These are phyloP conservation scores for Hypoxylon sp. DNA, from an alignment of 2,329 filamentous ascomycete species.

Conservation along the genomic window DNA sequence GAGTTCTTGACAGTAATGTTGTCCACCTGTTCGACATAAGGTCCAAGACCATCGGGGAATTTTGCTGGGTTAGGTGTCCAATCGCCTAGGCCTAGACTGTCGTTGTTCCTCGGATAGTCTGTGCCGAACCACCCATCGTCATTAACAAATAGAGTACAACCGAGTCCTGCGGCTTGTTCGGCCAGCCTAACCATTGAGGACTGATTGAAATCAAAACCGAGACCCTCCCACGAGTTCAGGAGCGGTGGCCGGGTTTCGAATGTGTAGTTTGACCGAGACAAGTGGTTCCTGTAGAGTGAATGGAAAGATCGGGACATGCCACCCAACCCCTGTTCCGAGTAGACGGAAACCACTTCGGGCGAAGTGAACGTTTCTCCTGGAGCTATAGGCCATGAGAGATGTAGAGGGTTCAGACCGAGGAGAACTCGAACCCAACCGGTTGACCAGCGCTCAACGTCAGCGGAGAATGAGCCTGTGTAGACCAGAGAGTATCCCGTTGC, in stretches of 20 bases:
- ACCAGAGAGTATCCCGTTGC: conserved; percentile 76
- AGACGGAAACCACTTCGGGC: conserved; percentile 74
- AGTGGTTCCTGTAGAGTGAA: conserved; percentile 71
- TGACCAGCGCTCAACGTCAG: conserved; percentile 73
- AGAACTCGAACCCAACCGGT: conserved; percentile 73
- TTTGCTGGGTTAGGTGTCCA: conserved; percentile 71
- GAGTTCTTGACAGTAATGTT: conserved; percentile 64
- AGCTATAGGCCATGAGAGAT: conserved; percentile 70
- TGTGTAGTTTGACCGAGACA: conserved; percentile 68
- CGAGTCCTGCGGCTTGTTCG: conserved; percentile 69
- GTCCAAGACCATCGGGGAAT: conserved; percentile 70
- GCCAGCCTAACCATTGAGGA: conserved; percentile 69
- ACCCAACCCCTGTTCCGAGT: conserved; percentile 70
- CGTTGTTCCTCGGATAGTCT: conserved; percentile 71
- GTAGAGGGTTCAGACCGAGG: conserved; percentile 72
- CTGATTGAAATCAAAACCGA: conserved; percentile 71
- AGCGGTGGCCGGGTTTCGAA: conserved; percentile 66
- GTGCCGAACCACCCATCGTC: conserved; percentile 78
- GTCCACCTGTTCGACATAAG: conserved; percentile 67
- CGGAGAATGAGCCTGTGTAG: conserved; percentile 74
- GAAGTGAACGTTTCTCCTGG: conserved; percentile 71
- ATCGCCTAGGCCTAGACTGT: conserved; percentile 73
- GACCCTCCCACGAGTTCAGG: conserved; percentile 77
- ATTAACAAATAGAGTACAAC: conserved; percentile 74
- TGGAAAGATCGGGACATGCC: conserved; percentile 75